These are phyloP conservation scores for Paramecium tetraurelia DNA, from an alignment of 73 alveolate genomes.

Conservation along the genomic window DNA sequence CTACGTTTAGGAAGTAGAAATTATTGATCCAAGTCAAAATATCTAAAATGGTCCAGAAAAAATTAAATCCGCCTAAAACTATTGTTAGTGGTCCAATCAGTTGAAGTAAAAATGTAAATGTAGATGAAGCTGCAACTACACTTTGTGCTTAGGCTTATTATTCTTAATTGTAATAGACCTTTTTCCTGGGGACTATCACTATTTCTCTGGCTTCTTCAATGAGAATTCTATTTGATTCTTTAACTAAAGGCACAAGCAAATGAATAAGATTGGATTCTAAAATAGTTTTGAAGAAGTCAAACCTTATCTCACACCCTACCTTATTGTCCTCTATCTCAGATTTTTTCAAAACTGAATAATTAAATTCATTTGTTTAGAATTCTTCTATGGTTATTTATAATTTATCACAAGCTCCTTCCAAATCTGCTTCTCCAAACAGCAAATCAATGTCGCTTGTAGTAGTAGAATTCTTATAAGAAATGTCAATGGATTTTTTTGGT, in stretches of 20 bases:
- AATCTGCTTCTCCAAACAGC: neutral
- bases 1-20: neutral
- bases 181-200: neutral
- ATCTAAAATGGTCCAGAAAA: neutral
- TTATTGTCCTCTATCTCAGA: neutral
- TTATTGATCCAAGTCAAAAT: slow-evolving; percentile 19
- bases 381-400: neutral
- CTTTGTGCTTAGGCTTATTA: neutral
- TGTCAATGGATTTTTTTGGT: neutral
- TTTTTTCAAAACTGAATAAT: neutral
- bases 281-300: neutral
- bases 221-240: neutral
- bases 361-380: neutral
- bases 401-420: neutral
- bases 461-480: neutral
- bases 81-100: neutral
- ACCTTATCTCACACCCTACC: neutral
- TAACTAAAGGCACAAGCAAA: neutral
- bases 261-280: neutral
- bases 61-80: neutral
- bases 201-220: neutral
- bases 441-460: neutral
- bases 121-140: neutral
- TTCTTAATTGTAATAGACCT: neutral
- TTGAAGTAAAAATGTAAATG: neutral